Evolutionary conservation across 371 early-diverging fungal species (phyloP).

Genomic region (Mucor indicus): DNA sequence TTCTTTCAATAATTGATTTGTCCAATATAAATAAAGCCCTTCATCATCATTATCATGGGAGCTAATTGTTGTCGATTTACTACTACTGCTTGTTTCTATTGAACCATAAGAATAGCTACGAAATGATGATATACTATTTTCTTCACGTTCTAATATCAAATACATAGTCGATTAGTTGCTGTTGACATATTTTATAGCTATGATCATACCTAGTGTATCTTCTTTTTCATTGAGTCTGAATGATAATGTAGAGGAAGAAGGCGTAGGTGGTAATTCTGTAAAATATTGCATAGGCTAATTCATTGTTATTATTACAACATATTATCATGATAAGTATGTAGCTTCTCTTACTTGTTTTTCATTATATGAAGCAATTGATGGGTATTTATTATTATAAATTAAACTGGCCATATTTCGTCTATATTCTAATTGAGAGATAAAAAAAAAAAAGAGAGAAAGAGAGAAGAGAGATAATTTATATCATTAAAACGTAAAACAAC

Average conservation of each 20-base stretch:
- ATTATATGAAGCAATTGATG: too few species aligned
- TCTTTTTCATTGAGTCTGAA: constrained; percentile 5
- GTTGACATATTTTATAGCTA: too few species aligned
- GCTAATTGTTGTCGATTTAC: neutral
- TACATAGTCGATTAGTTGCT: too few species aligned
- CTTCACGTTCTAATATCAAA: too few species aligned
- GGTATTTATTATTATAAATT: too few species aligned
- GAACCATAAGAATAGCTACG: neutral
- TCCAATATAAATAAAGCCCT: constrained; percentile 39
- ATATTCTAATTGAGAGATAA: neutral
- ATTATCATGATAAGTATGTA: constrained; percentile 5
- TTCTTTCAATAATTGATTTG: constrained; percentile 38
- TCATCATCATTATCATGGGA: constrained; percentile 31
- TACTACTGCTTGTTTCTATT: neutral
- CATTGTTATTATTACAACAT: constrained; percentile 11
- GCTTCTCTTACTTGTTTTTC: too few species aligned
- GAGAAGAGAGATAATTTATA: neutral
- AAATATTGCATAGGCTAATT: too few species aligned
- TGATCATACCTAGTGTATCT: too few species aligned
- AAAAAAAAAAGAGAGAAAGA: neutral
- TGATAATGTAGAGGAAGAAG: constrained; percentile 10
- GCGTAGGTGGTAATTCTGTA: constrained; percentile 15
- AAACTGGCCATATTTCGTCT: too few species aligned
- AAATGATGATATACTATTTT: neutral
- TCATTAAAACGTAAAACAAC: neutral